Evolutionary conservation across 2,329 filamentous ascomycete genomes (phyloP), one percentile per base, ranked within the genome.

Genomic region (Fusarium marasasianum): DNA sequence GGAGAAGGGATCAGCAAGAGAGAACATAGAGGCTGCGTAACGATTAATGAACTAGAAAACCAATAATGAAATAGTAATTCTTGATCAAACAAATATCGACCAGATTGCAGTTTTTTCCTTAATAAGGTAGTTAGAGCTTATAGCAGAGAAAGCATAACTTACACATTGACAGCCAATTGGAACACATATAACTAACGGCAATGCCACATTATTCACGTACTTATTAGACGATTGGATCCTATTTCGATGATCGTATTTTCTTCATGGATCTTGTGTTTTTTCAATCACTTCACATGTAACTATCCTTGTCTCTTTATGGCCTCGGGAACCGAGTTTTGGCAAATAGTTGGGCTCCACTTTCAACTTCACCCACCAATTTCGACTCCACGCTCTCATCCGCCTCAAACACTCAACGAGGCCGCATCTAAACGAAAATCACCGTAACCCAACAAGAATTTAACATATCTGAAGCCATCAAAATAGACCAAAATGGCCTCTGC

Each of bases 401-500:
- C 40, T 33, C 45, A 59, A 48, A 40, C 56, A 48, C 57, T 61
- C 60, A 58, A 38, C 51, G n/a, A 33, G 61, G 24, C 29, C 20
- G 22, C 57, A 38, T 13, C 44, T 24, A 60, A 60, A 53, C n/a
- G 26, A 29, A 18, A 6, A 29, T n/a, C 54, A 35, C 69, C 33
- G 31, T 13, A 7, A 18, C 18, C n/a, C 41, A 44, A 40, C 11
- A 26, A 7, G 40, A 12, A 20, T 5, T 11, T 1, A 4, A 17
- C 24, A 4, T 1, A 11, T 35, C 20, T 9, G 6, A 22, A 18
- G 22, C 10, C 17, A n/a, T 24, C 11, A 64, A n/a, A 29, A 53
- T 12, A 53, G 3, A 26, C 6, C 33, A 26, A 26, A 57, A 81
- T 80, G 79, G 63, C 73, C 20, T 74, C 76, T 24, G 56, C 75